phyloP scores from a whole-genome alignment of 345 rosid species.

The Hirschfeldia incana region DNA sequence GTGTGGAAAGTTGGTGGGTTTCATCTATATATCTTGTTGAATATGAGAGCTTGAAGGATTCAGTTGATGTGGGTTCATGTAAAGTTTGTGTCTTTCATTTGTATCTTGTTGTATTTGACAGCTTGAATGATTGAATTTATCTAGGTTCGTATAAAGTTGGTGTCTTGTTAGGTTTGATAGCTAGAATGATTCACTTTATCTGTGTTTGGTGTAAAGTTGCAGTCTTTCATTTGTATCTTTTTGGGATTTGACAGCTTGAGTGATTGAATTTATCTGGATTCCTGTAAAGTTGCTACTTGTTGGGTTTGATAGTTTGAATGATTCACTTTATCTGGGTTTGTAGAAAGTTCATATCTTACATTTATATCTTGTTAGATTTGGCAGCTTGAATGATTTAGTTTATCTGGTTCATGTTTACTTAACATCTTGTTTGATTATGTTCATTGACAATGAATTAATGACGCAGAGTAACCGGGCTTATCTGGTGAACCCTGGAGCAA shows the following conservation, averaged over 20 bases:
- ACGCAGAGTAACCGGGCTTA: slow-evolving; percentile 53
- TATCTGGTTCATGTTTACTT: background rate
- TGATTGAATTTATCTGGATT: background rate
- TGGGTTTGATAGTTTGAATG: background rate
- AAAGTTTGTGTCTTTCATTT: background rate
- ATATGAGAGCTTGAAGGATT: background rate
- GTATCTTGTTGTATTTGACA: background rate
- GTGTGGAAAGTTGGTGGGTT: slow-evolving; percentile 3
- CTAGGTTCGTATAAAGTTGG: slow-evolving; percentile 11
- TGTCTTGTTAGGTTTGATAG: background rate
- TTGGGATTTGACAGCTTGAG: background rate
- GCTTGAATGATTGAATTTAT: background rate
- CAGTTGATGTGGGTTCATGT: slow-evolving; percentile 1
- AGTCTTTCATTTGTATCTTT: background rate
- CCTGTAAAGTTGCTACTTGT: slow-evolving; percentile 5
- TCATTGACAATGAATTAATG: slow-evolving; percentile 1
- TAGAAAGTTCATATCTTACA: slow-evolving; percentile 5
- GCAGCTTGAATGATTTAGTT: background rate
- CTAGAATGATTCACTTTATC: background rate
- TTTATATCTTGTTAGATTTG: background rate
- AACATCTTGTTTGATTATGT: slow-evolving; percentile 4
- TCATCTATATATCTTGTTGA: background rate
- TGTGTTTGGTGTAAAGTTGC: slow-evolving; percentile 11
- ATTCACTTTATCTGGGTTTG: slow-evolving; percentile 8
- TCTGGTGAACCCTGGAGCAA: slow-evolving; percentile 44